Conservation (phyloP, 2,329 filamentous ascomycete genomes). For the Fusarium xylarioides region DNA sequence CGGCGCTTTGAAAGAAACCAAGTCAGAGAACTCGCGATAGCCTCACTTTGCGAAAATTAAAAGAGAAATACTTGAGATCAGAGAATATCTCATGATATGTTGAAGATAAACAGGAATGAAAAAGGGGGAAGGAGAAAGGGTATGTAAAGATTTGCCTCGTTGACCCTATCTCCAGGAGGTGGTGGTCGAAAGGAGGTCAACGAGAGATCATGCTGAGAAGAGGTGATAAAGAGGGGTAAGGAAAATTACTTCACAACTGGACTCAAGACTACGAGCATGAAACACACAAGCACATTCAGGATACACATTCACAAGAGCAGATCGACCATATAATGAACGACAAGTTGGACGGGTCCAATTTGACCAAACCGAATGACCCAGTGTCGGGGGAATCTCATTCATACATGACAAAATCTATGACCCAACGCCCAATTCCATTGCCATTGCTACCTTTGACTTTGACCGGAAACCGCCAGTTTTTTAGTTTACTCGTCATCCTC, state of each 20-base stretch:
- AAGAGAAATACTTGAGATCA: too few relatives aligned
- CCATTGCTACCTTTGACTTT: slow-evolving; percentile 38
- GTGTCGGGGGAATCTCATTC: slow-evolving; percentile 52
- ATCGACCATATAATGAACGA: slow-evolving; percentile 28
- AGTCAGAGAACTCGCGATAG: neutral
- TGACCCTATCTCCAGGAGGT: neutral
- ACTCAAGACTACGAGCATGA: neutral
- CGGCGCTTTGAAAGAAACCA: neutral
- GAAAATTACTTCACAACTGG: neutral
- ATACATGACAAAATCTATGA: slow-evolving; percentile 53
- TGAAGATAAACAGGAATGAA: too few relatives aligned
- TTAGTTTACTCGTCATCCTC: slow-evolving; percentile 73
- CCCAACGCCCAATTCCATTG: slow-evolving; percentile 53
- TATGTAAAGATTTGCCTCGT: neutral
- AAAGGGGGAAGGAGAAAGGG: neutral
- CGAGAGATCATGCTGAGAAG: neutral
- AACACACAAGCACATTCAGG: neutral
- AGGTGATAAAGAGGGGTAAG: neutral
- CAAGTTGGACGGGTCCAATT: slow-evolving; percentile 46
- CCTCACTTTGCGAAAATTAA: neutral
- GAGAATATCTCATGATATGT: neutral
- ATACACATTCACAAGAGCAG: slow-evolving; percentile 17
- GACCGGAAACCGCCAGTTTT: slow-evolving; percentile 37
- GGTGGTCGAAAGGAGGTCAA: neutral
- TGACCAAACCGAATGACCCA: slow-evolving; percentile 51